Conservation (phyloP, 129 eudicot genomes). For the Heracleum sosnowskyi region DNA sequence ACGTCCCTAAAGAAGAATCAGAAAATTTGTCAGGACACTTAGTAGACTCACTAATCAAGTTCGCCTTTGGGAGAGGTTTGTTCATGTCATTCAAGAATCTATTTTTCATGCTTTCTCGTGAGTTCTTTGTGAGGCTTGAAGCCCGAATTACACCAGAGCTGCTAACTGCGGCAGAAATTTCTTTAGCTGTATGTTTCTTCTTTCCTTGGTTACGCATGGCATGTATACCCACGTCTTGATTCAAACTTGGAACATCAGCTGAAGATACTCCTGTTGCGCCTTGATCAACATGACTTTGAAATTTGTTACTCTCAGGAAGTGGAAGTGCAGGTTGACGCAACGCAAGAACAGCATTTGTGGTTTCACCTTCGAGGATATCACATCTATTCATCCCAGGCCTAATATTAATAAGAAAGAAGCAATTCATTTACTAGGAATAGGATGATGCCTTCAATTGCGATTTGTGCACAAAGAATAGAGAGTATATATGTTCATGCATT, state of each 20-base stretch:
- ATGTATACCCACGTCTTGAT: slow-evolving; percentile 20
- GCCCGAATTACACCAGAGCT: slow-evolving; percentile 22
- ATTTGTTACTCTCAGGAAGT: slow-evolving; percentile 29
- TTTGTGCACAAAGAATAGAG: neutral
- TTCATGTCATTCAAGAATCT: slow-evolving; percentile 36
- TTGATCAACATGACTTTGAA: slow-evolving; percentile 21
- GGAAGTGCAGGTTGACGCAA: slow-evolving; percentile 17
- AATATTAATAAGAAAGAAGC: slow-evolving; percentile 12
- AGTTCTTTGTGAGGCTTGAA: slow-evolving; percentile 29
- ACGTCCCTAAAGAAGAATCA: slow-evolving; percentile 12
- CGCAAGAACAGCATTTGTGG: slow-evolving; percentile 47
- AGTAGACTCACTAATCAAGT: slow-evolving; percentile 16
- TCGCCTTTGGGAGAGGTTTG: slow-evolving; percentile 24
- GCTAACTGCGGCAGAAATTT: slow-evolving; percentile 16
- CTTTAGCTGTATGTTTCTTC: slow-evolving; percentile 31
- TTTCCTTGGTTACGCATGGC: slow-evolving; percentile 23
- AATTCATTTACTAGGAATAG: neutral
- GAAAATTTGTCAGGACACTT: slow-evolving; percentile 15
- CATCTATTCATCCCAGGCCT: slow-evolving; percentile 90
- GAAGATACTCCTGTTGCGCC: slow-evolving; percentile 20
- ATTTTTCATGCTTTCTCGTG: slow-evolving; percentile 20
- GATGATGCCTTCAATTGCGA: neutral
- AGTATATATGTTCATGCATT: neutral
- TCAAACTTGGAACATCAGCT: slow-evolving; percentile 19
- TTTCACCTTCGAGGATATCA: slow-evolving; percentile 67